Percentiles rank a stretch among this genome's conserved stretches.
Evolutionary conservation across 2,329 filamentous ascomycete genomes (phyloP).

Genomic region (Penicillium sp.): DNA sequence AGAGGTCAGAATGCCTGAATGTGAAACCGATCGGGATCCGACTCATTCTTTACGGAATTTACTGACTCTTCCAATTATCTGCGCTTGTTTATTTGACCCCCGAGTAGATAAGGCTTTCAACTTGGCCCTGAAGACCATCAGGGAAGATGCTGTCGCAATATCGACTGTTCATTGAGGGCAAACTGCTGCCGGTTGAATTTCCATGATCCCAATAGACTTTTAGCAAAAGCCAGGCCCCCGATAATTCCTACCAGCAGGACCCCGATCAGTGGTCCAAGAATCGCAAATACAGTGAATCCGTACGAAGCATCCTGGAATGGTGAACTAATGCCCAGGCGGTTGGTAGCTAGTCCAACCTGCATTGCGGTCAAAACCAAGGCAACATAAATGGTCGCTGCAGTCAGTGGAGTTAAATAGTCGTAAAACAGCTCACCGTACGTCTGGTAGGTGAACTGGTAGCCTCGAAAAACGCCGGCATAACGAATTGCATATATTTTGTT

Average conservation of each 20-base stretch:
- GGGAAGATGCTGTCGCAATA: background rate
- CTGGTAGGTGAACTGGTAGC: constrained; percentile 9
- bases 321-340: constrained; percentile 24
- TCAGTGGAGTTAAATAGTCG: constrained; percentile 24
- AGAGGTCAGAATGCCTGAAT: too few species aligned
- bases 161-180: background rate
- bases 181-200: background rate
- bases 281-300: constrained; percentile 52
- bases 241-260: background rate
- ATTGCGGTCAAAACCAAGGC: constrained; percentile 33
- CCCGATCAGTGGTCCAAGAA: constrained; percentile 40
- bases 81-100: too few species aligned
- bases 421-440: constrained; percentile 24
- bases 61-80: too few species aligned
- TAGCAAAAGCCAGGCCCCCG: background rate
- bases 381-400: constrained; percentile 26
- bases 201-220: background rate
- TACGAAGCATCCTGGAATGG: constrained; percentile 48
- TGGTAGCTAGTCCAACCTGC: constrained; percentile 35
- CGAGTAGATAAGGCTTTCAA: background rate
- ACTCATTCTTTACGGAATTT: too few species aligned
- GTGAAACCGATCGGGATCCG: too few species aligned
- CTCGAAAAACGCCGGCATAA: background rate
- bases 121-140: background rate
- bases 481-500: constrained; percentile 29